phyloP scores from a whole-genome alignment of 345 rosid genomes.

The Acer campestre region DNA sequence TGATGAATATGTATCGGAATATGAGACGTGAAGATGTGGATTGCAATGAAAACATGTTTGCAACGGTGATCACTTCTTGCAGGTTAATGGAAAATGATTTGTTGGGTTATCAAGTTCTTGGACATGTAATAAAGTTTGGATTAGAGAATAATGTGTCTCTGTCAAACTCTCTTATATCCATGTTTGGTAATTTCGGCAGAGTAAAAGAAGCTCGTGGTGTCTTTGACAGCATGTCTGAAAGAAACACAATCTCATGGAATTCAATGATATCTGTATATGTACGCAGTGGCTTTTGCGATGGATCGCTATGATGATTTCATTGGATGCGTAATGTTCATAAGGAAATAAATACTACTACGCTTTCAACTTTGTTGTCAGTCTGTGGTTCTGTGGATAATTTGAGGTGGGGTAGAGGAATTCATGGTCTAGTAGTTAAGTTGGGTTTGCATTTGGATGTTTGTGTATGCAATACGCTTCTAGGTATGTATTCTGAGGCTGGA shows the following conservation, averaged over 20 bases:
- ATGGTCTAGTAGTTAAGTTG: slow-evolving; percentile 57
- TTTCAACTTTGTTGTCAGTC: slow-evolving; percentile 63
- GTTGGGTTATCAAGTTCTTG: slow-evolving; percentile 65
- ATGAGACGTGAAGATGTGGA: slow-evolving; percentile 61
- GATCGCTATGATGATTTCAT: slow-evolving; percentile 47
- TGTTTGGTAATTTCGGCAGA: slow-evolving; percentile 64
- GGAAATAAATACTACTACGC: slow-evolving; percentile 62
- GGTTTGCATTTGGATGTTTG: slow-evolving; percentile 56
- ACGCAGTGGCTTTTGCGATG: slow-evolving; percentile 51
- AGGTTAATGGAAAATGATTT: slow-evolving; percentile 50
- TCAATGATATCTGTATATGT: slow-evolving; percentile 60
- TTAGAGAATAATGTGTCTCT: slow-evolving; percentile 60
- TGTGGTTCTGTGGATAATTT: slow-evolving; percentile 58
- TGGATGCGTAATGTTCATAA: slow-evolving; percentile 54
- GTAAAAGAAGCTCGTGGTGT: slow-evolving; percentile 47
- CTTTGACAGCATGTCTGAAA: slow-evolving; percentile 57
- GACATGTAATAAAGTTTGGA: slow-evolving; percentile 60
- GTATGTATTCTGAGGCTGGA: slow-evolving; percentile 73
- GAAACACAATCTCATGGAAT: slow-evolving; percentile 85
- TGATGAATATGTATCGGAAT: slow-evolving; percentile 41
- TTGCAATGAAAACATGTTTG: slow-evolving; percentile 66
- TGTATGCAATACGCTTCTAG: slow-evolving; percentile 65
- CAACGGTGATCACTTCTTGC: slow-evolving; percentile 67
- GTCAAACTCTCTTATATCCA: slow-evolving; percentile 65
- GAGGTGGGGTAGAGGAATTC: slow-evolving; percentile 77